Conservation (phyloP, 2,329 filamentous ascomycete species). For the Botrytis paeoniae region DNA sequence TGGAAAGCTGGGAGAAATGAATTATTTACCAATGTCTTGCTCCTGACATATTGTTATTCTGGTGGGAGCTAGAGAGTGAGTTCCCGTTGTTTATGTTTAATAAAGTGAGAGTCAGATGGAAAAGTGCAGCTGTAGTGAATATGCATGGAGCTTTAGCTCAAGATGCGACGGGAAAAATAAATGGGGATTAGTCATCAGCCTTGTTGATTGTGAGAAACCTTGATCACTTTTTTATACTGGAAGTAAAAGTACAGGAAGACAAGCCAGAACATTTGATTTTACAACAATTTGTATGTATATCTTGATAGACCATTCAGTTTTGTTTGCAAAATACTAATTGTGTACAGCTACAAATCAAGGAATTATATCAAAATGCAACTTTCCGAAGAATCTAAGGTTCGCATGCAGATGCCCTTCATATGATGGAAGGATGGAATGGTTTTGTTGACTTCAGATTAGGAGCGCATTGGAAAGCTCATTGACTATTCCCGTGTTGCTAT, state of each 20-base stretch:
- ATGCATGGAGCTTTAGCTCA: slow-evolving; percentile 18
- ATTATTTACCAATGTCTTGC: slow-evolving; percentile 65
- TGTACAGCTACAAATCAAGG: not conserved
- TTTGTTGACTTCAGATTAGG: slow-evolving; percentile 51
- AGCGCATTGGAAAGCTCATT: slow-evolving; percentile 96
- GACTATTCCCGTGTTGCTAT: slow-evolving; percentile 90
- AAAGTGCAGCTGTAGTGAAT: not conserved
- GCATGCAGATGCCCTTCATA: slow-evolving; percentile 19
- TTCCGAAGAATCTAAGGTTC: slow-evolving; percentile 96
- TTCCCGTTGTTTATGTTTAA: not conserved
- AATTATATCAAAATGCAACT: slow-evolving; percentile 47
- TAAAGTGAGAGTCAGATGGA: not conserved
- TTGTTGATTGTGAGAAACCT: slow-evolving; percentile 17
- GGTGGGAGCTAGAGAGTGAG: not conserved
- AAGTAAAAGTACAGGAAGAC: not conserved
- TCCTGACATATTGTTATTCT: slow-evolving; percentile 40
- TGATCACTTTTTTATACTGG: slow-evolving; percentile 22
- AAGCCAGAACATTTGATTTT: slow-evolving; percentile 6
- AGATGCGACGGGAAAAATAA: slow-evolving; percentile 20
- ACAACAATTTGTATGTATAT: slow-evolving; percentile 15
- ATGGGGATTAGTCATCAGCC: slow-evolving; percentile 13
- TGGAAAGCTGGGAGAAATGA: not conserved
- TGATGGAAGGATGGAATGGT: not conserved
- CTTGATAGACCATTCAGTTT: too few relatives aligned
- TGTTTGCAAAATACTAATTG: not conserved